phyloP scores from a whole-genome alignment of 805 yeast species.

The Teunomyces lycoperdinae region DNA sequence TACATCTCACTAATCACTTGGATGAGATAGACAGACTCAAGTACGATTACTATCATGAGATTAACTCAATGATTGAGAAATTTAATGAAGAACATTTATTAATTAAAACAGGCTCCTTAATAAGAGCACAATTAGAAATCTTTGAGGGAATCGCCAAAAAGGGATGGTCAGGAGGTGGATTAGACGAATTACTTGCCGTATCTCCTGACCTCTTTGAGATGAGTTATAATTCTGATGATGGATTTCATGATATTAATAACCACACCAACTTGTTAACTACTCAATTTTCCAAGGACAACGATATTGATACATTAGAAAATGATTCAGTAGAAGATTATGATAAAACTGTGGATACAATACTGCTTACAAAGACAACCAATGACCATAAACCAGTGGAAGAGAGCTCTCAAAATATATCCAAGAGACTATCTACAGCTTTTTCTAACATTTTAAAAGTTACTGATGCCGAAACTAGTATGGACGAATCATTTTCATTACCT shows the following conservation, averaged over 20 bases:
- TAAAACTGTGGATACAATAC: conserved; percentile 7
- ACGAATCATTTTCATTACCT: conserved; percentile 55
- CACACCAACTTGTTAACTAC: background rate
- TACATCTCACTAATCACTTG: conserved; percentile 66
- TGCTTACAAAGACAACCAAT: background rate
- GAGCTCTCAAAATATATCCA: background rate
- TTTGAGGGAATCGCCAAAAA: conserved; percentile 78
- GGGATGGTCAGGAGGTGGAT: conserved; percentile 86
- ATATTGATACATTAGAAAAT: background rate
- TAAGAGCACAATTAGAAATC: conserved; percentile 78
- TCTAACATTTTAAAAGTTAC: conserved; percentile 1
- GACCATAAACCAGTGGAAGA: background rate
- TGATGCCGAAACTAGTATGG: conserved; percentile 15
- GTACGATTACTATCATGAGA: conserved; percentile 67
- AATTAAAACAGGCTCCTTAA: conserved; percentile 56
- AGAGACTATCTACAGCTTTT: background rate
- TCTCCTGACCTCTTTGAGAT: conserved; percentile 54
- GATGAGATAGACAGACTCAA: conserved; percentile 77
- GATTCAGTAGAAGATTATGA: conserved; percentile 5
- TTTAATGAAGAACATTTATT: conserved; percentile 57
- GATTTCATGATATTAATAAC: background rate
- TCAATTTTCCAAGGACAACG: background rate
- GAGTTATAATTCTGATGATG: conserved; percentile 7
- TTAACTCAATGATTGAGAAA: conserved; percentile 56
- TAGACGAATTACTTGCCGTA: conserved; percentile 61